Conservation (phyloP, 768 basidiomycete genomes). For the Myochromella boudieri region DNA sequence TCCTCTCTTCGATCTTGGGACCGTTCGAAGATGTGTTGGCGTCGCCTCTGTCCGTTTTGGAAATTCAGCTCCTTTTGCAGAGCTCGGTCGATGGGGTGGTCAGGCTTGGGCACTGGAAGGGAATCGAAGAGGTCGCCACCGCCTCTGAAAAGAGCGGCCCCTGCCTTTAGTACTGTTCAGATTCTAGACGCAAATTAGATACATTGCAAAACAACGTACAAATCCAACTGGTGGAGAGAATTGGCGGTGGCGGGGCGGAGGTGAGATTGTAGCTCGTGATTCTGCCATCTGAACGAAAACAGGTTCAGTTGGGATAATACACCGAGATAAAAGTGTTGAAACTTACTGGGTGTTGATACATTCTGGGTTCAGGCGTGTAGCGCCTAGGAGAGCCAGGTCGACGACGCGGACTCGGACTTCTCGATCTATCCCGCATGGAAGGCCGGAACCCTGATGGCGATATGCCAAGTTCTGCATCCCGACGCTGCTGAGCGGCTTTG, state of each 20-base stretch:
- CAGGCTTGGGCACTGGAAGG: conserved; percentile 1
- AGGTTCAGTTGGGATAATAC: neutral
- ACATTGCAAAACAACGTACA: neutral
- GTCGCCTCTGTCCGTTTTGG: neutral
- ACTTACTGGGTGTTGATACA: neutral
- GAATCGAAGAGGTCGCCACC: neutral
- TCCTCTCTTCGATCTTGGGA: conserved; percentile 7
- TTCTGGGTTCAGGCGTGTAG: neutral
- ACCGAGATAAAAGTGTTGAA: neutral
- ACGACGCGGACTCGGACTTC: neutral
- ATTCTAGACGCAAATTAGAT: neutral
- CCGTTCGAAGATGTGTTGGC: neutral
- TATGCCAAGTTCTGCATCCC: neutral
- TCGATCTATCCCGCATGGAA: neutral
- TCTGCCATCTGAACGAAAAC: neutral
- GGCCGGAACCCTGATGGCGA: neutral
- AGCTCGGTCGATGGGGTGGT: neutral
- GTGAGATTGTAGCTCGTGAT: neutral
- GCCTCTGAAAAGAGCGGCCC: conserved; percentile 1
- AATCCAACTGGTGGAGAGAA: conserved; percentile 4
- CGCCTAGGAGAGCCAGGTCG: neutral
- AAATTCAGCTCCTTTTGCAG: conserved; percentile 1
- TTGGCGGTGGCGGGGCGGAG: neutral
- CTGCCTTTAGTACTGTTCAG: neutral
- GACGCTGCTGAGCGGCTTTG: neutral